Conservation (phyloP, 345 rosid genomes). For the Murraya paniculata region DNA sequence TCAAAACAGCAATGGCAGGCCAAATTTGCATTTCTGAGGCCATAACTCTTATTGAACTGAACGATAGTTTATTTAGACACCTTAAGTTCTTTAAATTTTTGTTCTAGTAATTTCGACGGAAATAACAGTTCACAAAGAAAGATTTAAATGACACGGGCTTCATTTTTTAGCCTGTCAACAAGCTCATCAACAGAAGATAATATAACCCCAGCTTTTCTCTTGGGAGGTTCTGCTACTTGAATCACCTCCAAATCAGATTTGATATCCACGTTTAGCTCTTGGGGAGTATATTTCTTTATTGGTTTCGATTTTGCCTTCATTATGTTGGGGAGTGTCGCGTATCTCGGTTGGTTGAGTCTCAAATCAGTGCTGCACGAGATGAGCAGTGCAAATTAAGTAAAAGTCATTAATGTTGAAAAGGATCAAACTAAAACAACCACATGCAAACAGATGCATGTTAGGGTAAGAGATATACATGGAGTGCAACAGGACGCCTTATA, state of each 20-base stretch:
- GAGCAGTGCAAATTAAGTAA: neutral
- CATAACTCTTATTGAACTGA: neutral
- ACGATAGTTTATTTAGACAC: neutral
- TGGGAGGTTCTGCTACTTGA: conserved; percentile 73
- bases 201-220: conserved; percentile 72
- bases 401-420: neutral
- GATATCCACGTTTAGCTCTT: conserved; percentile 61
- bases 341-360: conserved; percentile 92
- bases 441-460: neutral
- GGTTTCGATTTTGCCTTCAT: conserved; percentile 93
- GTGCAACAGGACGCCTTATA: neutral
- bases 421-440: neutral
- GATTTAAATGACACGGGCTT: conserved; percentile 64
- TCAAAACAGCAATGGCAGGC: neutral
- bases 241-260: conserved; percentile 63
- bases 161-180: conserved; percentile 72
- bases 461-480: neutral
- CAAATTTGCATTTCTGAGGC: neutral
- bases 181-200: conserved; percentile 70
- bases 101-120: neutral
- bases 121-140: neutral
- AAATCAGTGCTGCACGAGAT: conserved; percentile 65
- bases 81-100: neutral
- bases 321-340: conserved; percentile 91
- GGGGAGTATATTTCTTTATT: conserved; percentile 63